Conservation (phyloP, 768 basidiomycete species). For the Calocybe gangraenosa region DNA sequence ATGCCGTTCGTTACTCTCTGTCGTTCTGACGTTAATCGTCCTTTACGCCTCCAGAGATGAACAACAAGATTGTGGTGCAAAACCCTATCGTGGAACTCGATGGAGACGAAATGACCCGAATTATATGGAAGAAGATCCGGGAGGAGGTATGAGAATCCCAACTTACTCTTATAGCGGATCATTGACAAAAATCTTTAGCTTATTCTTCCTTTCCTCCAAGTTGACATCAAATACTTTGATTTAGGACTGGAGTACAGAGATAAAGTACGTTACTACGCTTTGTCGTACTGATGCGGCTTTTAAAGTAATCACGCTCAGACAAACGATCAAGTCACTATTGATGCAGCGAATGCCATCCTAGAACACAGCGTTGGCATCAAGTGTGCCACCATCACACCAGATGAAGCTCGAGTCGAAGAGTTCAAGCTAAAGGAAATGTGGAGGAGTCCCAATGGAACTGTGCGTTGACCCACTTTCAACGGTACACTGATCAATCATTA, state of each 20-base stretch:
- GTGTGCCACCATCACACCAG: constrained; percentile 98
- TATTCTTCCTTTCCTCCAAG: constrained; percentile 75
- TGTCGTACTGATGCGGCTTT: background rate
- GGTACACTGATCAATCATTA: background rate
- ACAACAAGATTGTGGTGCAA: constrained; percentile 72
- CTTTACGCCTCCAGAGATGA: constrained; percentile 18
- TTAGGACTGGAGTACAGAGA: constrained; percentile 94
- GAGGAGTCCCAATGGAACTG: constrained; percentile 95
- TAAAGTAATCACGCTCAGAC: constrained; percentile 47
- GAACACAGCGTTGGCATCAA: constrained; percentile 97
- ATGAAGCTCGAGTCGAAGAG: constrained; percentile 93
- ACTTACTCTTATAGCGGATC: background rate
- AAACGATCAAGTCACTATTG: constrained; percentile 88
- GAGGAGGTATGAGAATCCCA: constrained; percentile 67
- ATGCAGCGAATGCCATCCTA: constrained; percentile 91
- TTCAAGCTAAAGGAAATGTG: constrained; percentile 99
- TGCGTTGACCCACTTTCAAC: constrained; percentile 37
- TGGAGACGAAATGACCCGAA: constrained; percentile 98
- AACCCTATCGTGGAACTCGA: constrained; percentile 95
- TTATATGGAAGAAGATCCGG: constrained; percentile 91
- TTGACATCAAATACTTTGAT: constrained; percentile 96
- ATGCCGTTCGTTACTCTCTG: background rate
- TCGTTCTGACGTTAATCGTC: constrained; percentile 1
- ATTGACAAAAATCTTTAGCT: constrained; percentile 54
- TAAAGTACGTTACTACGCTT: constrained; percentile 41